Base-by-base conservation (phyloP, 1,284 basidiomycete species). In the Anthracocystis walkeri region DNA sequence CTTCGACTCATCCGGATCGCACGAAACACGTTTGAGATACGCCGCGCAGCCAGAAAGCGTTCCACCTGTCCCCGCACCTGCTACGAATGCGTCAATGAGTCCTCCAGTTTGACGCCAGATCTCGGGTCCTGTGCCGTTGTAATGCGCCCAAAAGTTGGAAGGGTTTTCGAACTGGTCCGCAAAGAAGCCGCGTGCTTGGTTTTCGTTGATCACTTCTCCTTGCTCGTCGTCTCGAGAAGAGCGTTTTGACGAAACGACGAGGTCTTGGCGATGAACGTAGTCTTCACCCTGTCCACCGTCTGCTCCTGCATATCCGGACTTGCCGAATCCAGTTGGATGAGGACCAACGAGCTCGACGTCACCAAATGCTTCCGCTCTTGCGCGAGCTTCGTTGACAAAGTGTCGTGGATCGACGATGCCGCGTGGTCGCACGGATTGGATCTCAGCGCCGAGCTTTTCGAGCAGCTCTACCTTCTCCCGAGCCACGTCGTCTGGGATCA, bases 31-130 rank as follows among this genome's bases (percentile, higher is more conserved):
- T 67, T 88, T 97, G 52, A 99, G 87, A 81, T 89, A 97, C 46
- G 88, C 89, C 0, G 93, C 94, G 1, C 90, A 90, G 0, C 96
- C 97, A 0, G 94, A 91, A 41, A 99, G 90, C 0, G 96, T 98
- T 3, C 97, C 97, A 6, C 97, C 97, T 0, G 96, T 99, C 89
- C 94, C 94, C 66, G 95, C 95, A 1, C 97, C 97, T n/a, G 92
- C 91, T 29, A 99, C 92, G 82, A 98, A 98, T 3, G 92, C 94
- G 80, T 93, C 89, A 1, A 97, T 78, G 23, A 87, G 86, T 1
- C 95, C 95, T 74, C 90, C 91, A 0, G 93, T 95, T 83, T 99
- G 97, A 54, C 91, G 88, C 91, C 95, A 94, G 42, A 99, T 94
- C 86, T 99, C 97, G 0, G 95, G 95, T 0, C 94, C 97, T 0